Evolutionary conservation across 2,329 filamentous ascomycete genomes (phyloP).

Genomic region (Aspergillus intermedius): DNA sequence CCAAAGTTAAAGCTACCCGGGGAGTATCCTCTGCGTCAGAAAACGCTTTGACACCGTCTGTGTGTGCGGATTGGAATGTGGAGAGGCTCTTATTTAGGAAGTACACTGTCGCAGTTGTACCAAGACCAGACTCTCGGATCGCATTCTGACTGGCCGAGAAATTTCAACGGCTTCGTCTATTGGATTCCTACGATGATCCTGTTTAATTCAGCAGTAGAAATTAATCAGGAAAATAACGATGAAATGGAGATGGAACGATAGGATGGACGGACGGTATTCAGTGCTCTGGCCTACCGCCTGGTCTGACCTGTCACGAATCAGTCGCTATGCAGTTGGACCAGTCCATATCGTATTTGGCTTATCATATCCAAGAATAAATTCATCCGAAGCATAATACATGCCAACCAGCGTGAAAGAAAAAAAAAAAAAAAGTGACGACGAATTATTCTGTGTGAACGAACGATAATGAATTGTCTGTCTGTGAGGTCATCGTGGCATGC

Average conservation of each 20-base stretch:
- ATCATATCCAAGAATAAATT: conserved; percentile 7
- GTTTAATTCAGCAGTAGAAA: no score
- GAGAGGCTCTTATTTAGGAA: not conserved
- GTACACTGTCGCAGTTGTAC: no score
- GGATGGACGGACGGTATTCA: not conserved
- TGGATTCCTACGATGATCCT: no score
- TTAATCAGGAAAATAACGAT: no score
- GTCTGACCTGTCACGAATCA: conserved; percentile 30
- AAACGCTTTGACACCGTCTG: conserved; percentile 13
- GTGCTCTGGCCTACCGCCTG: not conserved
- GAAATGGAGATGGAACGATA: no score
- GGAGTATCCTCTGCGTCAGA: conserved; percentile 6
- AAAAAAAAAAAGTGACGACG: not conserved
- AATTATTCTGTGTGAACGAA: not conserved
- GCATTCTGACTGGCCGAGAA: no score
- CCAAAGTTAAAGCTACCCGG: conserved; percentile 4
- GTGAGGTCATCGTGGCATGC: not conserved
- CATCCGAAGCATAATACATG: not conserved
- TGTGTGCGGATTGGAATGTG: conserved; percentile 8
- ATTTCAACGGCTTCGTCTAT: no score
- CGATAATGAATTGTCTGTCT: not conserved
- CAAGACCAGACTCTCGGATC: no score
- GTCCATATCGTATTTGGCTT: not conserved
- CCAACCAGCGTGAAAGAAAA: not conserved
- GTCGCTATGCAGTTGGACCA: conserved; percentile 5